These are phyloP conservation scores for Monilinia aucupariae DNA, from an alignment of 2,329 filamentous ascomycete genomes.

Conservation along the genomic window DNA sequence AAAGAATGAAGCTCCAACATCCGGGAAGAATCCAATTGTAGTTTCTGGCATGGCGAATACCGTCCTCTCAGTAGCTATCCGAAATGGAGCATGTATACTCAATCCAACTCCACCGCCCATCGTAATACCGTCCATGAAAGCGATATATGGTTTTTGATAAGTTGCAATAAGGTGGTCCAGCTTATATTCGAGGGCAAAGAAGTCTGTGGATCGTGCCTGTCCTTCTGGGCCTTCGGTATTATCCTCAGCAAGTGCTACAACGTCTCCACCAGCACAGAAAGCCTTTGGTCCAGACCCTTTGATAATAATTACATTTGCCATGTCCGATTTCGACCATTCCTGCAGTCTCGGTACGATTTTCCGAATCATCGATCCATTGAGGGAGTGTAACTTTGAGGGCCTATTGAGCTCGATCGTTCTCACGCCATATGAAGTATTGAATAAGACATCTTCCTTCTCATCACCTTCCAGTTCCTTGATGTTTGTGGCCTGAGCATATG, in stretches of 20 bases:
- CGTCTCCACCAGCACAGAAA: conserved; percentile 91
- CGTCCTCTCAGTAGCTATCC: conserved; percentile 93
- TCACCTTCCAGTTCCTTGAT: conserved; percentile 46
- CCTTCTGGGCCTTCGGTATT: conserved; percentile 66
- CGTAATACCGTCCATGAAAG: conserved; percentile 95
- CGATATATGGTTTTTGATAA: conserved; percentile 86
- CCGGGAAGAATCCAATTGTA: conserved; percentile 96
- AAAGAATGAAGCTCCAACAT: conserved; percentile 96
- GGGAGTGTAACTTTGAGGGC: conserved; percentile 83
- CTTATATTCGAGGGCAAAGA: conserved; percentile 93
- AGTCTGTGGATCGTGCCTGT: conserved; percentile 69
- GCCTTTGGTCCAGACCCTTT: conserved; percentile 82
- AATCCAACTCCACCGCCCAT: conserved; percentile 97
- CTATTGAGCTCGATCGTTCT: conserved; percentile 92
- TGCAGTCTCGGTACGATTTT: conserved; percentile 86
- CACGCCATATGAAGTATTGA: conserved; percentile 81
- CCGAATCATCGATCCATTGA: conserved; percentile 89
- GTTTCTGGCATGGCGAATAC: conserved; percentile 98
- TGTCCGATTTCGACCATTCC: conserved; percentile 91
- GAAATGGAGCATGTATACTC: conserved; percentile 89
- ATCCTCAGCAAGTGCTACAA: conserved; percentile 67
- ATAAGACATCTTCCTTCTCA: conserved; percentile 85
- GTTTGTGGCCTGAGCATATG: conserved; percentile 25
- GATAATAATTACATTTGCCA: conserved; percentile 88
- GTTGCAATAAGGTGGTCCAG: conserved; percentile 94